Conservation (phyloP, 768 basidiomycete genomes). For the Daedalea quercina region DNA sequence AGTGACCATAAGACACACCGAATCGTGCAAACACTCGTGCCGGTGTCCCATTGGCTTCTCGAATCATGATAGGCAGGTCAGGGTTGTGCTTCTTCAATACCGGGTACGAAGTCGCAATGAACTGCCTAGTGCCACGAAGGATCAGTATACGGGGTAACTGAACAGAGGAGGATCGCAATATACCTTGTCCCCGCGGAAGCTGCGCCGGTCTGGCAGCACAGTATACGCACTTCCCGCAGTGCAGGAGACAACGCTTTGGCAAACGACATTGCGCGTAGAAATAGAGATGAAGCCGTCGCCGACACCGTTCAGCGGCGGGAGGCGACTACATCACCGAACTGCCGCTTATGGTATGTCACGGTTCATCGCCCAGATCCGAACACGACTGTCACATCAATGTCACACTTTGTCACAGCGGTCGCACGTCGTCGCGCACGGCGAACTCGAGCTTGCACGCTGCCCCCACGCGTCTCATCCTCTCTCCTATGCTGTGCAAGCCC, state of each 20-base stretch:
- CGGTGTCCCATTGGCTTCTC: conserved; percentile 74
- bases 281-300: background rate
- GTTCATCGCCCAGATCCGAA: too few species aligned
- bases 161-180: conserved; percentile 9
- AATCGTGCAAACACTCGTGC: conserved; percentile 82
- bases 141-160: background rate
- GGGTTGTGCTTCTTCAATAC: conserved; percentile 78
- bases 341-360: too few species aligned
- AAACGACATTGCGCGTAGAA: conserved; percentile 33
- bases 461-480: background rate
- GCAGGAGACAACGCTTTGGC: conserved; percentile 71
- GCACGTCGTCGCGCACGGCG: background rate
- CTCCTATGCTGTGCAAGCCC: background rate
- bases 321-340: background rate
- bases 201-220: conserved; percentile 70
- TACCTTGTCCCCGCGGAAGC: conserved; percentile 80
- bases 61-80: conserved; percentile 76
- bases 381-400: too few species aligned
- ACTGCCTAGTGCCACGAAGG: conserved; percentile 49
- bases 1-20: conserved; percentile 43
- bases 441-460: background rate
- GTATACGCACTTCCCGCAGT: conserved; percentile 71
- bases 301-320: too few species aligned
- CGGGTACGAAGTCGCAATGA: conserved; percentile 70
- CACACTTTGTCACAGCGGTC: too few species aligned